Evolutionary conservation across 1,284 basidiomycete species (phyloP), one percentile per base, ranked within the genome.

Genomic region (Microbotryum lychnidis-dioicae): DNA sequence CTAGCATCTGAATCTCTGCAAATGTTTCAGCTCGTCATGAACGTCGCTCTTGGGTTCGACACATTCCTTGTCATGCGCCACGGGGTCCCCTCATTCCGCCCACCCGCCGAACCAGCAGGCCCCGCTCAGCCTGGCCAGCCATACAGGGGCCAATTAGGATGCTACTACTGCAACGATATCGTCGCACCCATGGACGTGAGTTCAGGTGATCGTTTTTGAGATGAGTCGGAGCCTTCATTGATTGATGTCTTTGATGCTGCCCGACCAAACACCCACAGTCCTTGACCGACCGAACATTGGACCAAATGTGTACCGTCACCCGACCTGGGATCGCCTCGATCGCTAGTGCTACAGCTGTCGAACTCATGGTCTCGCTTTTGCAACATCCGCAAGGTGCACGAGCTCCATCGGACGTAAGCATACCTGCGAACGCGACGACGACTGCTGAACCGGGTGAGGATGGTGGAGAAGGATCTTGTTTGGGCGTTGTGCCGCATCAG

Each of bases 241-340:
- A 14, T 37, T 20, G 21, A 12, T 27, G 45, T 37, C 25, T 25
- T 51, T 10, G 31, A 31, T 31, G 31, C 31, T 31, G 31, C 9
- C 31, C 31, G 10, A 31, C 31, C 31, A 10, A 31, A 31, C 31
- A 10, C 31, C 37, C 31, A 3, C 63, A 96, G 92, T 93, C 90
- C 0, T 79, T 97, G 54, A 88, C 89, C 0, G 93, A 98, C 73
- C 82, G 93, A 44, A 97, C 93, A 1, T 81, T 98, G 29, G 96
- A 98, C 74, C 94, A 98, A 74, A 97, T 97, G 94, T 98, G 96
- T 73, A 98, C 96, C 0, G 96, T 98, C 16, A 97, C 94, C 0
- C 79, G 96, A n/a, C 94, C 96, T 0, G 94, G 94, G 0, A 80
- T 97, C 0, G 96, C 93, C 0, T 84, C 90, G 0, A 92, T 97